Percentiles rank a stretch among this genome's conserved stretches.
These are phyloP conservation scores for Marasmius oreades DNA, from an alignment of 1,284 basidiomycete genomes.

Conservation along the genomic window DNA sequence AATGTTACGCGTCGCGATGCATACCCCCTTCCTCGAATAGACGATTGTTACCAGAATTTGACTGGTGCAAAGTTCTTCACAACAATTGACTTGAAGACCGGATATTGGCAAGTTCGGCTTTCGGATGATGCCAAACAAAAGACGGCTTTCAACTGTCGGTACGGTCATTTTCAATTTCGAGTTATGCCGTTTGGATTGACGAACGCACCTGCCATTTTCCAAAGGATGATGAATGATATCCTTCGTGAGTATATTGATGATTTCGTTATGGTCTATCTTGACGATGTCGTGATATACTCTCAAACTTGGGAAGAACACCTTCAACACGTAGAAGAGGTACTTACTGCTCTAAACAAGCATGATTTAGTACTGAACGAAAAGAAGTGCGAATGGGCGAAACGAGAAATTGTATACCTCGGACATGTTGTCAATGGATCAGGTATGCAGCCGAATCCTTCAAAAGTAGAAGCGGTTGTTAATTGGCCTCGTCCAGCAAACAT, in stretches of 20 bases:
- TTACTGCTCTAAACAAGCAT: not conserved
- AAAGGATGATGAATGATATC: conserved; percentile 12
- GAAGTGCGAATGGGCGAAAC: conserved; percentile 5
- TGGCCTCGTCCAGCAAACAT: conserved; percentile 4
- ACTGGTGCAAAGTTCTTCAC: not conserved
- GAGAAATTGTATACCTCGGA: conserved; percentile 8
- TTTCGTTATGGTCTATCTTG: conserved; percentile 6
- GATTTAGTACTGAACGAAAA: conserved; percentile 4
- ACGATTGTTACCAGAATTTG: conserved; percentile 8
- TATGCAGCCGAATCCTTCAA: conserved; percentile 3
- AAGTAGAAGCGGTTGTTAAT: conserved; percentile 4
- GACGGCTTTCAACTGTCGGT: conserved; percentile 8
- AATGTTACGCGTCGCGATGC: conserved; percentile 1
- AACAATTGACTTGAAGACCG: conserved; percentile 3
- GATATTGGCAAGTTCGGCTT: conserved; percentile 7
- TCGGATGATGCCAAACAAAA: conserved; percentile 4
- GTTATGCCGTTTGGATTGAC: conserved; percentile 13
- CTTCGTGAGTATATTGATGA: conserved; percentile 2
- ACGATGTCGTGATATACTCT: conserved; percentile 9
- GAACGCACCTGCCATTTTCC: conserved; percentile 10
- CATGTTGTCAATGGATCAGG: not conserved
- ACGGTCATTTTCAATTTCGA: conserved; percentile 12
- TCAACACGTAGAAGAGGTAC: no score
- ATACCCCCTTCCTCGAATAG: conserved; percentile 6
- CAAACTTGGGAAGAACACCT: no score